Evolutionary conservation across 1,139 yeast genomes (phyloP).

Genomic region (Taphrina betulina): DNA sequence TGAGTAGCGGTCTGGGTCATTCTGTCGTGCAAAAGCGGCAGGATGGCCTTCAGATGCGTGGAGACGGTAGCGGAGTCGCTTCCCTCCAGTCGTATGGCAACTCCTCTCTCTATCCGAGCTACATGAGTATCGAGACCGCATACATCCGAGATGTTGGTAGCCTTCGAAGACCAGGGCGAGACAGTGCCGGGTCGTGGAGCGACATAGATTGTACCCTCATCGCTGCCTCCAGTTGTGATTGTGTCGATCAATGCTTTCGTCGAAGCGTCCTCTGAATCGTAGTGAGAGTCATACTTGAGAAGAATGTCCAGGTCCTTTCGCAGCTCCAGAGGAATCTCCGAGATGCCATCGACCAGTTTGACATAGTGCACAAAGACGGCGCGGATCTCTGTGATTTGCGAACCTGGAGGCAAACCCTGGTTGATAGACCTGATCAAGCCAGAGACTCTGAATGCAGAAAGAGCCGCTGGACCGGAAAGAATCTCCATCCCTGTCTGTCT

Average conservation of each 20-base stretch:
- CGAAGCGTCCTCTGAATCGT: slow-evolving; percentile 56
- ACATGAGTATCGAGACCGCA: slow-evolving; percentile 74
- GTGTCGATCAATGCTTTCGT: slow-evolving; percentile 52
- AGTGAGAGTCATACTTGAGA: slow-evolving; percentile 70
- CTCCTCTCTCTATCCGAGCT: slow-evolving; percentile 87
- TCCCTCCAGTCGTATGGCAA: slow-evolving; percentile 62
- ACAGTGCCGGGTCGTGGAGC: slow-evolving; percentile 94
- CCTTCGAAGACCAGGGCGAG: slow-evolving; percentile 99
- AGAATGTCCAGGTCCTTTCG: slow-evolving; percentile 53
- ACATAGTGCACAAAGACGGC: slow-evolving; percentile 82
- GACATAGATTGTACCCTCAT: slow-evolving; percentile 59
- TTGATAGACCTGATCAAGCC: slow-evolving; percentile 50
- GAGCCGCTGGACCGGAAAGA: slow-evolving; percentile 77
- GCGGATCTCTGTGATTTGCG: slow-evolving; percentile 59
- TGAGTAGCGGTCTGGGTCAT: slow-evolving; percentile 77
- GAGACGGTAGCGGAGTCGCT: slow-evolving; percentile 51
- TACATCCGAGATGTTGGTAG: slow-evolving; percentile 86
- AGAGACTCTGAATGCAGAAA: slow-evolving; percentile 80
- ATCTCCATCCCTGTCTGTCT: slow-evolving; percentile 31
- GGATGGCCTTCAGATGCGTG: slow-evolving; percentile 55
- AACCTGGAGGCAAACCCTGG: neutral
- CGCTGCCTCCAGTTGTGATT: slow-evolving; percentile 37
- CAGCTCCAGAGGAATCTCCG: slow-evolving; percentile 43
- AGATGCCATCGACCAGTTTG: slow-evolving; percentile 43
- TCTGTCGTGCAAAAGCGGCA: slow-evolving; percentile 70